phyloP scores from a whole-genome alignment of 345 rosid species.

The Linum tenue region DNA sequence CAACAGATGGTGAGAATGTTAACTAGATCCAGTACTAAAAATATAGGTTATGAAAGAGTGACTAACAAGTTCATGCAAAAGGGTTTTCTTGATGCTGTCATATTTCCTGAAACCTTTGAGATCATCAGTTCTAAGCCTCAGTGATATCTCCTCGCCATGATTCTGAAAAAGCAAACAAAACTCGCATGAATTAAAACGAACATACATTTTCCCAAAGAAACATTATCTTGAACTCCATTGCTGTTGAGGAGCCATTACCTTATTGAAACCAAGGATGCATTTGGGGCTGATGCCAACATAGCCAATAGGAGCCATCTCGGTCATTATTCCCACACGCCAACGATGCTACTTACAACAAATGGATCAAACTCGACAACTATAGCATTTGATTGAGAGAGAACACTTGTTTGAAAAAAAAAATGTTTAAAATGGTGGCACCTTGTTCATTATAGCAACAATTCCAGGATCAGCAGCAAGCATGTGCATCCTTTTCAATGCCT shows the following conservation, averaged over 20 bases:
- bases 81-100: slow-evolving; percentile 78
- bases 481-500: slow-evolving; percentile 89
- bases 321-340: slow-evolving; percentile 84
- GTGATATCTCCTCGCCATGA: slow-evolving; percentile 90
- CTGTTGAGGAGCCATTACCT: slow-evolving; percentile 35
- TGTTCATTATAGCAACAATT: slow-evolving; percentile 77
- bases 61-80: slow-evolving; percentile 89
- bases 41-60: background rate
- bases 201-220: background rate
- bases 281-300: slow-evolving; percentile 87
- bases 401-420: background rate
- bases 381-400: slow-evolving; percentile 2
- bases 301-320: slow-evolving; percentile 97
- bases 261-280: slow-evolving; percentile 81
- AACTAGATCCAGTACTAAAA: slow-evolving; percentile 1
- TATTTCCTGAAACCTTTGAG: slow-evolving; percentile 95
- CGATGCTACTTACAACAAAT: slow-evolving; percentile 40
- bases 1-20: background rate
- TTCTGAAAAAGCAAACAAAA: slow-evolving; percentile 41
- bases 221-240: background rate
- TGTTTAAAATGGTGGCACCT: slow-evolving; percentile 31
- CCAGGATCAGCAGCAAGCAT: slow-evolving; percentile 98
- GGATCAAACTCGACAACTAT: slow-evolving; percentile 11
- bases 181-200: background rate
- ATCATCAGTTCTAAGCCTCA: slow-evolving; percentile 95